Evolutionary conservation across 208 protist genomes (phyloP).

Genomic region (Trichomonas gallinae): DNA sequence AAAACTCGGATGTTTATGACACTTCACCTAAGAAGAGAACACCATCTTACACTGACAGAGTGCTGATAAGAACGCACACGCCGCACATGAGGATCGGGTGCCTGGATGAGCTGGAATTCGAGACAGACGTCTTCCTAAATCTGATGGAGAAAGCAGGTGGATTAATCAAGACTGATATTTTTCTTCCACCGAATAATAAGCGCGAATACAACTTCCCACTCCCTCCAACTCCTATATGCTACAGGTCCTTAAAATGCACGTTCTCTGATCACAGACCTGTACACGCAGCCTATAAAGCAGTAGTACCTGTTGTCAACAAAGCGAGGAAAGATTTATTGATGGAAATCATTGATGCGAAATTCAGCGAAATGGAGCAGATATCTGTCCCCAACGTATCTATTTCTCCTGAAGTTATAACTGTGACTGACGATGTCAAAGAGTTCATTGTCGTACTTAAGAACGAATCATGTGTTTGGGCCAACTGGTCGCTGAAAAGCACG

Average conservation of each 20-base stretch:
- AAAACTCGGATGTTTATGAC: constrained; percentile 31
- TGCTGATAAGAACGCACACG: neutral
- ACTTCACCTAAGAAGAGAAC: constrained; percentile 29
- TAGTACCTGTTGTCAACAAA: neutral
- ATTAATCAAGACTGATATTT: neutral
- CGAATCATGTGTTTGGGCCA: neutral
- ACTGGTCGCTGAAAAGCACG: neutral
- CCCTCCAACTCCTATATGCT: neutral
- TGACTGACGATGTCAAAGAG: neutral
- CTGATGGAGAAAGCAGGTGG: neutral
- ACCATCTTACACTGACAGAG: constrained; percentile 37
- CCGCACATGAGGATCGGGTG: neutral
- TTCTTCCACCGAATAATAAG: neutral
- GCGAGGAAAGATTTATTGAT: neutral
- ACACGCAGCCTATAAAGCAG: neutral
- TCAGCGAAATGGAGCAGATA: neutral
- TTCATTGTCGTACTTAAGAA: neutral
- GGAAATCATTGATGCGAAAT: neutral
- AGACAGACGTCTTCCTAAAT: neutral
- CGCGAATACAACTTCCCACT: neutral
- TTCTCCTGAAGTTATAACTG: neutral
- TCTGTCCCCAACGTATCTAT: neutral
- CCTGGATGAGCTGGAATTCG: neutral
- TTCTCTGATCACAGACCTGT: constrained; percentile 10
- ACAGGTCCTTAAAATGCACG: neutral